Evolutionary conservation across 2,329 filamentous ascomycete species (phyloP), one percentile per base, ranked within the genome.

Genomic region (Calonectria henricotiae): DNA sequence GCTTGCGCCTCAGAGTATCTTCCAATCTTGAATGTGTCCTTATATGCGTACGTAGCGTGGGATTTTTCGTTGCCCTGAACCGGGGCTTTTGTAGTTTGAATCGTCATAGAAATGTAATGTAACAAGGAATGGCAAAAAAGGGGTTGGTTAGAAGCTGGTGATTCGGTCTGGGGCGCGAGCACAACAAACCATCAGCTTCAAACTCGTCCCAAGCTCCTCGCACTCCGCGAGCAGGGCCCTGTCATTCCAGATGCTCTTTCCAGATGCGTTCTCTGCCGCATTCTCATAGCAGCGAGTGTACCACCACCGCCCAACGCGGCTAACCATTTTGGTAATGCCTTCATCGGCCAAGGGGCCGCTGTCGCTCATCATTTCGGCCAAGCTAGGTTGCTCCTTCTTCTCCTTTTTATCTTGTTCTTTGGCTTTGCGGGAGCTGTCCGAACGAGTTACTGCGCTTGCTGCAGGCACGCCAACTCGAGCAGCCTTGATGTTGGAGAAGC

Each of bases 261-360:
- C 86, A 76, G 37, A 84, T 80, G 69, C 69, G 41, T 73, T 69
- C n/a, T 89, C 82, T 9, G 91, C 86, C 5, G 89, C 87, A 67
- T 88, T 90, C 82, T 98, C 96, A 80, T 98, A 98, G 85, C 96
- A 98, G 63, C 93, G 90, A 11, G 91, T 93, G 82, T 98, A 98
- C 96, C 96, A 99, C 94, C 96, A 98, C 49, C 96, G 89, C 2
- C 95, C 96, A 12, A 98, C 96, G 72, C 91, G 92, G 17, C 95
- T 93, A 25, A 98, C 95, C 87, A 97, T 97, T 79, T 94, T 95
- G 15, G 94, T 94, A 79, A 98, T 98, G 74, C 91, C 92, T 78
- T 95, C 94, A 75, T 98, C 94, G 25, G 93, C 92, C 15, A 89
- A 85, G 0, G 90, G 86, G n/a, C 89, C 89, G 41, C 91, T 87